Conservation (phyloP, 1,139 yeast genomes). For the Meyerozyma guilliermondii region DNA sequence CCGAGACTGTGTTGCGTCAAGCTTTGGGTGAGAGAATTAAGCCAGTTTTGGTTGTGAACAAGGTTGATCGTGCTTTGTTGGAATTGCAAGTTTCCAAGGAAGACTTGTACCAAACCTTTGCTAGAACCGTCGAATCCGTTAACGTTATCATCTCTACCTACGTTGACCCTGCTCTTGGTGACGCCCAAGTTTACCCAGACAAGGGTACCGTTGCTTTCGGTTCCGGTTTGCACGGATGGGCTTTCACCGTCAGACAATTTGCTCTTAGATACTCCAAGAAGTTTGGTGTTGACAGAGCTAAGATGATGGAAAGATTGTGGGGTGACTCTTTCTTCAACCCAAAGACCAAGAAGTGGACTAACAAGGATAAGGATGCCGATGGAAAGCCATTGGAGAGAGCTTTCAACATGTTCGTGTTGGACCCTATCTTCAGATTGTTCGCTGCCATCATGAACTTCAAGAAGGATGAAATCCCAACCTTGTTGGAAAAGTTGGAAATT, state of each 20-base stretch:
- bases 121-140: constrained; percentile 99
- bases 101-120: constrained; percentile 96
- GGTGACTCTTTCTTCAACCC: constrained; percentile 99
- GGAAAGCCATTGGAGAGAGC: constrained; percentile 98
- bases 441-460: constrained; percentile 95
- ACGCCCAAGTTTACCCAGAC: constrained; percentile 98
- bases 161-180: constrained; percentile 88
- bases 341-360: constrained; percentile 99
- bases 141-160: constrained; percentile 97
- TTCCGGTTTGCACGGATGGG: constrained; percentile 99
- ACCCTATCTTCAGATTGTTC: constrained; percentile 97
- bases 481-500: constrained; percentile 87
- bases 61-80: constrained; percentile 98
- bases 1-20: constrained; percentile 99
- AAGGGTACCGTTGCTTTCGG: constrained; percentile 99
- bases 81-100: constrained; percentile 99
- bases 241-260: constrained; percentile 98
- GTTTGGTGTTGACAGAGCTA: constrained; percentile 96
- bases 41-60: constrained; percentile 98
- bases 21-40: constrained; percentile 98
- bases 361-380: constrained; percentile 92
- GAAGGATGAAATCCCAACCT: constrained; percentile 54
- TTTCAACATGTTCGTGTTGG: constrained; percentile 98
- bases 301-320: constrained; percentile 99
- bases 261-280: constrained; percentile 98